A percentile compares a stretch with the other conserved stretches of the same genome.
These are phyloP conservation scores for Leucosporidium creatinivorum DNA, from an alignment of 768 basidiomycete species.

Conservation along the genomic window DNA sequence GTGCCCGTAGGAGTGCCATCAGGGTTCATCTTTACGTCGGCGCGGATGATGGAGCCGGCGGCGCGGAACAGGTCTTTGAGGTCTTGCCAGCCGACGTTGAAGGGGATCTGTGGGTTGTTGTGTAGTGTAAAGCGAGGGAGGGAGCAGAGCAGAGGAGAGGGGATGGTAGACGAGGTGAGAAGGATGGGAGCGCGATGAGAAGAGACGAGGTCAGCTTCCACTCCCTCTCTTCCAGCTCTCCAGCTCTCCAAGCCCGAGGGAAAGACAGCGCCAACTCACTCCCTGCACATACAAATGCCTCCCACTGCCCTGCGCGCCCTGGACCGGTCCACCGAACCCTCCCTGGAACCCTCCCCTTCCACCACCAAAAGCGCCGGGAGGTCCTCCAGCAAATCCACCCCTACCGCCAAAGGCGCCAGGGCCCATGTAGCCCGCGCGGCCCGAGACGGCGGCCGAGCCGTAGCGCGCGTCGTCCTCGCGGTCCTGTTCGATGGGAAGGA, in stretches of 20 bases:
- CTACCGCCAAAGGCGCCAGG: constrained; percentile 21
- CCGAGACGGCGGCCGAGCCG: constrained; percentile 88
- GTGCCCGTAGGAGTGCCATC: constrained; percentile 59
- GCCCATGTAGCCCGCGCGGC: constrained; percentile 43
- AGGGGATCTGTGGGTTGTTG: constrained; percentile 59
- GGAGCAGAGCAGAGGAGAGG: neutral
- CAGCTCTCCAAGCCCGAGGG: constrained; percentile 64
- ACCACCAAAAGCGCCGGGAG: constrained; percentile 9
- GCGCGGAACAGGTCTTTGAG: constrained; percentile 94
- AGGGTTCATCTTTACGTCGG: constrained; percentile 88
- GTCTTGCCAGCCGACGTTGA: constrained; percentile 98
- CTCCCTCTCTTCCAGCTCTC: neutral
- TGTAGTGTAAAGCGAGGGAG: neutral
- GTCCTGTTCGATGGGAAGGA: constrained; percentile 54
- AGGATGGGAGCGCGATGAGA: neutral
- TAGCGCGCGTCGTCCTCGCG: constrained; percentile 94
- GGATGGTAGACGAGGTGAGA: too few relatives aligned
- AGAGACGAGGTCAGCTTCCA: neutral
- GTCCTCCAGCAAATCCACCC: constrained; percentile 28
- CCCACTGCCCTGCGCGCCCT: constrained; percentile 10
- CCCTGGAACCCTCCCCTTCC: constrained; percentile 9
- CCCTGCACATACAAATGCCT: constrained; percentile 25
- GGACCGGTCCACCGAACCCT: constrained; percentile 1
- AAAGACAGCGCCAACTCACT: constrained; percentile 50
- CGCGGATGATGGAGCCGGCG: constrained; percentile 88